Base-by-base conservation (phyloP, 208 protist genomes). In the Leishmania guyanensis region DNA sequence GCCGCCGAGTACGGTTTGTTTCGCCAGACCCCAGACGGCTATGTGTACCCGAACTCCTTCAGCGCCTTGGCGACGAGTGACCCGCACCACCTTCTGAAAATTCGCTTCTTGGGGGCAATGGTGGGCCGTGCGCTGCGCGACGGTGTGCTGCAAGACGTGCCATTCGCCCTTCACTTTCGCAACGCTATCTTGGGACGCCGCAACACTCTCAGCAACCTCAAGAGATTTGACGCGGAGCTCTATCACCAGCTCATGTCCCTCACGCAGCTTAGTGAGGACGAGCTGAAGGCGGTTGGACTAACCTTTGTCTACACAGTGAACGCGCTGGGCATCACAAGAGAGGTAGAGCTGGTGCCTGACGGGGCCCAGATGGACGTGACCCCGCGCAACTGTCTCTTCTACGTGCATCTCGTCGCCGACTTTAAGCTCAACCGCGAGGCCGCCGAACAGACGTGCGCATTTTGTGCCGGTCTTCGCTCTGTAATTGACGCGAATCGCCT, bases 361-460 rank as follows among this genome's bases (percentile, higher is more conserved):
- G 97, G 97, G 4, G 80, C 86, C 10, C 77, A 97, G 80, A 91
- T 98, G 77, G 68, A 87, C 43, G 97, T 99, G 58, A 98, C 91
- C 0, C 77, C 84, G 46, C 86, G 85, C 64, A 99, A 98, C 85
- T 94, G 90, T 65, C 81, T 96, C n/a, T 89, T 95, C 79, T 99
- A 99, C 83, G 94, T 99, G 62, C 89, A 96, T 74, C 91, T 97
- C 53, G 84, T 99, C n/a, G 93, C 96, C 0, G 86, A 99, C 88
- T 99, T 93, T 74, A 96, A 94, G 82, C 84, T 99, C 17, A 99
- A 99, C 79, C 88, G 84, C 46, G 94, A 99, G 84, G 93, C 92
- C 6, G 89, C 88, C 3, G 80, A 79, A 46, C 97, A 99, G 83
- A 94, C 89, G 58, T 83, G 83, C 29, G 97, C 96, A 14, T 98